Percentiles rank a stretch among this genome's conserved stretches.
phyloP scores from a whole-genome alignment of 176 grass and related monocot species.

The Lolium perenne region DNA sequence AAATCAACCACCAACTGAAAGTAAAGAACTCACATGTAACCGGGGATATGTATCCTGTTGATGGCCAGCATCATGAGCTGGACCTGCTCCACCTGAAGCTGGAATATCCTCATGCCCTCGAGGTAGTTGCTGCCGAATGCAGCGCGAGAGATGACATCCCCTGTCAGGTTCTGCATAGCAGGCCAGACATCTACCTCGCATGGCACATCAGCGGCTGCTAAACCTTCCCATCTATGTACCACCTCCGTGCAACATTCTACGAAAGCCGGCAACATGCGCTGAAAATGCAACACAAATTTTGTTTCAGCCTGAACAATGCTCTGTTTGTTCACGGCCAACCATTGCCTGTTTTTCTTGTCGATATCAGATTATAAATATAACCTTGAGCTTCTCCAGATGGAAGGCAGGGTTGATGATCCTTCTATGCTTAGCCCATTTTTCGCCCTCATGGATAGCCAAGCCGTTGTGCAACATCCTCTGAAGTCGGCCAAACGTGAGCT shows the following conservation, averaged over 20 bases:
- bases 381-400: constrained; percentile 77
- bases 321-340: background rate
- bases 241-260: constrained; percentile 56
- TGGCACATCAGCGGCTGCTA: constrained; percentile 9
- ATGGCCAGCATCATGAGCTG: constrained; percentile 34
- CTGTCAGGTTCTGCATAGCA: constrained; percentile 63
- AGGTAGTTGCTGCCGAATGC: constrained; percentile 66
- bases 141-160: constrained; percentile 37
- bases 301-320: background rate
- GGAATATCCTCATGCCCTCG: constrained; percentile 67
- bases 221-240: constrained; percentile 56
- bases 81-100: constrained; percentile 63
- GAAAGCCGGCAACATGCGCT: constrained; percentile 73
- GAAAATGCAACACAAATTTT: background rate
- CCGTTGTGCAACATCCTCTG: constrained; percentile 44
- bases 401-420: constrained; percentile 83
- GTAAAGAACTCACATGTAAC: constrained; percentile 51
- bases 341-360: background rate
- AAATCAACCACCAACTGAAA: too few relatives aligned
- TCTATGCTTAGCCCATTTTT: constrained; percentile 79
- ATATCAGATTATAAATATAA: background rate
- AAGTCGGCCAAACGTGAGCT: constrained; percentile 1
- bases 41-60: constrained; percentile 56
- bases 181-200: constrained; percentile 68
- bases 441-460: constrained; percentile 51